phyloP scores from a whole-genome alignment of 2,329 filamentous ascomycete genomes.

The Ophiocordyceps unilateralis region DNA sequence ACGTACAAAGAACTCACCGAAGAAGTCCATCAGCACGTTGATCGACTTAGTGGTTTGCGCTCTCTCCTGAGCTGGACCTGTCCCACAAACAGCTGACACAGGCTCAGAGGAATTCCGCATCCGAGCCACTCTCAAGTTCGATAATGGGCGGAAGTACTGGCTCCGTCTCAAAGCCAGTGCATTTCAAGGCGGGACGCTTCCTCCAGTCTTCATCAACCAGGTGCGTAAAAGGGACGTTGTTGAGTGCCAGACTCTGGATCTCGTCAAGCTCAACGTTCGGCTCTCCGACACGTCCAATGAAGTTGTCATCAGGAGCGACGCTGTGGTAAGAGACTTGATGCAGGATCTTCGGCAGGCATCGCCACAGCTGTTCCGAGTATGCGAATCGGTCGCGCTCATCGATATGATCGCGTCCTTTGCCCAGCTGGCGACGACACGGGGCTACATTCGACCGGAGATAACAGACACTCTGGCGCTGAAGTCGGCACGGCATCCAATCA shows the following conservation, averaged over 20 bases:
- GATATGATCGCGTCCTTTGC: constrained; percentile 74
- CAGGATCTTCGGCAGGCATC: constrained; percentile 54
- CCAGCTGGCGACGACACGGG: constrained; percentile 46
- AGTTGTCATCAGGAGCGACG: constrained; percentile 67
- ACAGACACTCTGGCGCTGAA: constrained; percentile 55
- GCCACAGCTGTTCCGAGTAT: constrained; percentile 62
- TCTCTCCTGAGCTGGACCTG: not conserved
- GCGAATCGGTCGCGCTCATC: constrained; percentile 69
- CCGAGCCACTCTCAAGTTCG: constrained; percentile 52
- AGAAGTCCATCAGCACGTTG: constrained; percentile 56
- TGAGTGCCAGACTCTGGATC: constrained; percentile 72
- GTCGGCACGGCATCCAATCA: constrained; percentile 59
- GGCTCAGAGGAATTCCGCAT: constrained; percentile 37
- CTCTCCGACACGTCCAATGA: constrained; percentile 72
- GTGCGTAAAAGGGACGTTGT: constrained; percentile 55
- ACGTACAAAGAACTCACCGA: constrained; percentile 79
- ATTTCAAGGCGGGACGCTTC: constrained; percentile 41
- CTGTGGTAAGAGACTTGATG: constrained; percentile 55
- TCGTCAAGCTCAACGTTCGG: constrained; percentile 65
- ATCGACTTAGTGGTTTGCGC: constrained; percentile 43
- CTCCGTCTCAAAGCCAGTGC: constrained; percentile 47
- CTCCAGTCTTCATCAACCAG: constrained; percentile 60
- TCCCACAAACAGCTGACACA: not conserved
- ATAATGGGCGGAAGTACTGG: constrained; percentile 64
- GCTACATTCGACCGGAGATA: constrained; percentile 49